phyloP scores from a whole-genome alignment of 2,329 filamentous ascomycete genomes.

The Calycina marina region DNA sequence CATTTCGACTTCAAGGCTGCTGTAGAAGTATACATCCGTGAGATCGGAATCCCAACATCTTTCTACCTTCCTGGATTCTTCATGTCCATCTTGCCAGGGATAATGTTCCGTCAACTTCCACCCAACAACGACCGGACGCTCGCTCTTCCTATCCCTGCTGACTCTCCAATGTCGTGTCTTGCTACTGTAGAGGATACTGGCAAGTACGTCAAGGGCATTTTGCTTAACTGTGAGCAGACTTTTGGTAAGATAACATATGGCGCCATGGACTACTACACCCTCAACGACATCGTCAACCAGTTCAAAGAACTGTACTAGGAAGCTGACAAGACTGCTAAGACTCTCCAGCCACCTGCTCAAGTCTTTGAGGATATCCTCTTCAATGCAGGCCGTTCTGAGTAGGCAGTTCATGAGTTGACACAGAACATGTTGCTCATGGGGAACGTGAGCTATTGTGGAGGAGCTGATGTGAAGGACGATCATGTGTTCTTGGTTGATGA shows the following conservation, averaged over 20 bases:
- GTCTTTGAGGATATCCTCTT: conserved; percentile 27
- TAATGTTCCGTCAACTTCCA: conserved; percentile 14
- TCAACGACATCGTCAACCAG: conserved; percentile 25
- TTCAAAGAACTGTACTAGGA: conserved; percentile 28
- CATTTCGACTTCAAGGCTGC: conserved; percentile 26
- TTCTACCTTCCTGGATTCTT: conserved; percentile 35
- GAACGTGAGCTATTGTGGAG: conserved; percentile 37
- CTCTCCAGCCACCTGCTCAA: conserved; percentile 25
- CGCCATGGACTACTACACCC: conserved; percentile 29
- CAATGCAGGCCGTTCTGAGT: conserved; percentile 25
- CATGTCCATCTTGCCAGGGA: conserved; percentile 32
- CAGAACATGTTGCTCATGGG: conserved; percentile 38
- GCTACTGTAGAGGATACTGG: conserved; percentile 23
- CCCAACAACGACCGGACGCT: conserved; percentile 21
- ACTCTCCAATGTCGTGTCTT: conserved; percentile 22
- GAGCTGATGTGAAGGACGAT: conserved; percentile 27
- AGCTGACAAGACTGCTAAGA: conserved; percentile 25
- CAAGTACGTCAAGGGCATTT: conserved; percentile 21
- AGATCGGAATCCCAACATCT: conserved; percentile 28
- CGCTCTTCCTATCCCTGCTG: conserved; percentile 17
- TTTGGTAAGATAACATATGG: conserved; percentile 30
- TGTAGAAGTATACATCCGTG: conserved; percentile 24
- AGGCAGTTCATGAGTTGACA: conserved; percentile 32
- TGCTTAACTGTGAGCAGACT: conserved; percentile 22
- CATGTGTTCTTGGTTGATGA: conserved; percentile 25